Evolutionary conservation across 2,329 filamentous ascomycete genomes (phyloP), one percentile per base, ranked within the genome.

Genomic region (Cephalotrichum gorgonifer): DNA sequence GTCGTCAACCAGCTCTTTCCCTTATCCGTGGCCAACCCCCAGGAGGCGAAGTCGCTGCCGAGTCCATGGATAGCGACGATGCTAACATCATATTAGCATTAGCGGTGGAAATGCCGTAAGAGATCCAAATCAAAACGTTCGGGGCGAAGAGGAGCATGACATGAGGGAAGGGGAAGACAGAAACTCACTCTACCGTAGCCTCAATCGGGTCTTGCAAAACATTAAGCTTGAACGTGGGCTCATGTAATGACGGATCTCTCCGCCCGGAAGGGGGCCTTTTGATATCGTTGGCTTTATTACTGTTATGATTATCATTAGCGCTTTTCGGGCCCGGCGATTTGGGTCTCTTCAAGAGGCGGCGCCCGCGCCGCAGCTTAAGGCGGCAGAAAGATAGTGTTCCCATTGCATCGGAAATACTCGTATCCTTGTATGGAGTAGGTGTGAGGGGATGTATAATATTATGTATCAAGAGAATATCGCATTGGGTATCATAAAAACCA

Each of bases 51-150:
- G 2, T 30, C 47, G 27, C 35, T 23, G 14, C 27, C 30, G 6
- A 49, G 31, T 15, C 47, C 39, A 26, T 49, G 47, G 11, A 49
- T 41, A 25, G 41, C 39, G 31, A 49, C 28, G 22, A 49, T 49
- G 15, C 47, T 49, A 31, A 14, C n/a, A 20, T 9, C 11, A 11
- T n/a, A 35, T 46, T 23, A 46, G 44, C 26, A 23, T 35, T n/a
- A n/a, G n/a, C n/a, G n/a, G n/a, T n/a, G n/a, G n/a, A n/a, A n/a
- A n/a, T n/a, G n/a, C n/a, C n/a, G n/a, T n/a, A n/a, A n/a, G n/a
- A n/a, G n/a, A n/a, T n/a, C n/a, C n/a, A n/a, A n/a, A 3, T 6
- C 6, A 30, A 30, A 22, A 11, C 17, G 6, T 20, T 22, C 35
- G 7, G 35, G 20, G 8, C 23, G 15, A 39, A 14, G 30, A 25